A percentile compares a stretch with the other conserved stretches of the same genome.
Conservation (phyloP, 2,329 filamentous ascomycete genomes). For the Neonectria neomacrospora region DNA sequence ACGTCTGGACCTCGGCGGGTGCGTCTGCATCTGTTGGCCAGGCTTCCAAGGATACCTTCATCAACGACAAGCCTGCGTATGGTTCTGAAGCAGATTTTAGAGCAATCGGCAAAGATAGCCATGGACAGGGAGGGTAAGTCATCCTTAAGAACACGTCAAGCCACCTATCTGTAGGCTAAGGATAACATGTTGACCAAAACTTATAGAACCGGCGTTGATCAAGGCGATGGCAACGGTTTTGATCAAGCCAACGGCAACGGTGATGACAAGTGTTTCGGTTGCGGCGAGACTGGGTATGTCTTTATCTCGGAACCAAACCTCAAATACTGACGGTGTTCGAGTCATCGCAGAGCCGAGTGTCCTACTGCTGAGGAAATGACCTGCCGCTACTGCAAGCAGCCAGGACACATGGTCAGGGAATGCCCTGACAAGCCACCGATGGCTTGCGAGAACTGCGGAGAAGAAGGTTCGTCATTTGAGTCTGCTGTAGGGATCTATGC, state of each 20-base stretch:
- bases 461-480: constrained; percentile 60
- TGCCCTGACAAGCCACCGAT: constrained; percentile 70
- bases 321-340: constrained; percentile 28
- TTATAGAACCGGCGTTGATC: constrained; percentile 15
- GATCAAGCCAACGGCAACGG: constrained; percentile 13
- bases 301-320: neutral
- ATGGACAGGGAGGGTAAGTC: constrained; percentile 6
- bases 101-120: neutral
- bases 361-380: constrained; percentile 47
- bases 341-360: constrained; percentile 51
- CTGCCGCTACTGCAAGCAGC: constrained; percentile 60
- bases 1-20: constrained; percentile 13
- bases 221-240: constrained; percentile 13
- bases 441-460: constrained; percentile 70
- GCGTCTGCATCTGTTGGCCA: neutral
- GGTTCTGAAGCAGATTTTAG: neutral
- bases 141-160: neutral
- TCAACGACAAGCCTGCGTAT: neutral
- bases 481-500: neutral
- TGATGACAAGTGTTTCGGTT: constrained; percentile 51
- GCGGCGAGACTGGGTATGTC: constrained; percentile 51
- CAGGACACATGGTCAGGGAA: constrained; percentile 67
- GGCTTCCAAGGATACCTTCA: neutral
- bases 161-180: too few species aligned
- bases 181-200: neutral